Base-by-base conservation (phyloP, 2,329 filamentous ascomycete genomes). In the Neurospora sp. region DNA sequence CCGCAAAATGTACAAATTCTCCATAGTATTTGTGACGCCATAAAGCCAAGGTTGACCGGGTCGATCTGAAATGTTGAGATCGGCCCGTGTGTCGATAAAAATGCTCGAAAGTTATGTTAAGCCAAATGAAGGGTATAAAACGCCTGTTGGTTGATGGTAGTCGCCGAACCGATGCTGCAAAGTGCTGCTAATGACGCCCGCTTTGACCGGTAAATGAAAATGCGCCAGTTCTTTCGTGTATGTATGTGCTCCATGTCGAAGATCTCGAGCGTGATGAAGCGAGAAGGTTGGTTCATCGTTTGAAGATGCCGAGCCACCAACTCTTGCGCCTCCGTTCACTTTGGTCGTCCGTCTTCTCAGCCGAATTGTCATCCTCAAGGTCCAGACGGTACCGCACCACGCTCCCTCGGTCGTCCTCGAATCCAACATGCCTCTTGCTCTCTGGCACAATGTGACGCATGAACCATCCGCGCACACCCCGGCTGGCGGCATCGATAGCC, bases 341-440 rank as follows among this genome's bases (percentile, higher is more conserved):
- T 17, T 66, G 42, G 17, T 71, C 67, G 28, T 70, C 70, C 66
- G 76, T 76, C 71, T 77, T 74, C 39, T 66, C 76, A 6, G 33
- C 33, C 33, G 67, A 69, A 62, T 79, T 75, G 42, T 82, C 81
- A 17, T 84, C 83, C 42, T 87, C 86, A 3, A 90, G 80, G 46
- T 87, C 84, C 3, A 90, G 80, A 4, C 88, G 81, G 77, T 90
- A 90, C 17, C 88, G 82, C 17, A 88, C 82, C 71, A 90, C 88
- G 70, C 88, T 90, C 23, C 88, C 88, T 1, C 83, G 80, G 76
- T 90, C 87, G 74, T 89, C 87, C 74, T 89, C 87, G 71, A 90
- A 90, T 2, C 82, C 81, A 13, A 88, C 78, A 67, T 84, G 83
- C 52, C 84, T 80, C 67, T 81, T 82, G 40, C 81, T 80, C 71